A percentile compares a stretch with the other conserved stretches of the same genome.
Evolutionary conservation across 176 grass and related monocot species (phyloP).

Genomic region (Cocos nucifera): DNA sequence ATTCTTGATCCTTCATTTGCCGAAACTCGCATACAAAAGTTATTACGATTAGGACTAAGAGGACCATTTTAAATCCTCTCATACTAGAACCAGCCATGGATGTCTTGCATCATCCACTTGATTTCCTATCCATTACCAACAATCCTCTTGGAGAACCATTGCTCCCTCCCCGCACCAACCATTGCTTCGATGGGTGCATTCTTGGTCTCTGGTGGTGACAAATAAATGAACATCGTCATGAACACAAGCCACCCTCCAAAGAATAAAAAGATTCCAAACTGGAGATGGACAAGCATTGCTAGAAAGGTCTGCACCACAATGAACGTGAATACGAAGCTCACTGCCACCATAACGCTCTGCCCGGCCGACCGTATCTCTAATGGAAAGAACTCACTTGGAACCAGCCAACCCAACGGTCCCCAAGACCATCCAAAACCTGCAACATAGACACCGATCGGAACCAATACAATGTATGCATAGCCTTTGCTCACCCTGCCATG

Average conservation of each 20-base stretch:
- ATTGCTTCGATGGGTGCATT: background rate
- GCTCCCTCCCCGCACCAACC: background rate
- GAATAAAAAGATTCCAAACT: background rate
- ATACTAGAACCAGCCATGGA: background rate
- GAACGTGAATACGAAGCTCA: background rate
- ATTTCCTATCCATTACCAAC: background rate
- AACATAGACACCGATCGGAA: background rate
- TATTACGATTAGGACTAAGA: too few relatives aligned
- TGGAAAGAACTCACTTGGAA: background rate
- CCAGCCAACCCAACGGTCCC: background rate
- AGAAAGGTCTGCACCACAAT: background rate
- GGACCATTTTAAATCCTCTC: background rate
- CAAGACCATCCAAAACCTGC: background rate
- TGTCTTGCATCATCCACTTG: background rate
- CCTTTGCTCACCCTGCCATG: background rate
- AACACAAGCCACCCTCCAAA: background rate
- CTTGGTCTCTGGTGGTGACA: background rate
- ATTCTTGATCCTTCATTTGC: too few relatives aligned
- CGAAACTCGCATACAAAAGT: too few relatives aligned
- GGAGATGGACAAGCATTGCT: background rate
- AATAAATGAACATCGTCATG: background rate
- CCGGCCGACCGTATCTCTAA: background rate
- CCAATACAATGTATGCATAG: background rate
- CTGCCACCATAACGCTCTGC: background rate
- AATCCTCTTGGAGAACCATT: background rate